Base-by-base conservation (phyloP, 2,329 filamentous ascomycete genomes). In the Colletotrichum sp. region DNA sequence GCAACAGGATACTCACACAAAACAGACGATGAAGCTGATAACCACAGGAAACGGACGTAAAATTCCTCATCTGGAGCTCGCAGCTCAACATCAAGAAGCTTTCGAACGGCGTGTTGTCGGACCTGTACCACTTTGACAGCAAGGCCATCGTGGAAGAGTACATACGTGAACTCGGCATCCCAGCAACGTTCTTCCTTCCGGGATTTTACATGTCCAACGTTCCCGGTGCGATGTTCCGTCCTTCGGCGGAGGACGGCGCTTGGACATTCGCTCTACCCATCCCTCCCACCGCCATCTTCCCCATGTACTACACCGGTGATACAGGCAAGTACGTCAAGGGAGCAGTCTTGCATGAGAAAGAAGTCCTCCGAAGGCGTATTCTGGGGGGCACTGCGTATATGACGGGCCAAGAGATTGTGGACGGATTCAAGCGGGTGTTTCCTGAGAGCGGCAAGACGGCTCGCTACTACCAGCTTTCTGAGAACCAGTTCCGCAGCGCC, bases 141-240 rank as follows among this genome's bases (percentile, higher is more conserved):
- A 93, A 93, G 79, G 90, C 90, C 28, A 83, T 87, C 16, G 86
- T 90, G 1, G 90, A 91, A 77, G 78, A 85, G n/a, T 91, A 92
- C 79, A 88, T 91, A 59, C 87, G 89, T 24, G 72, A 77, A 0
- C 79, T 89, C 4, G 85, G 85, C 0, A 83, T 91, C 16, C 86
- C 87, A 4, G 85, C 86, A 16, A 85, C 89, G 0, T 91, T 90
- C 80, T 87, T 90, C 78, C 81, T 87, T 18, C 87, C 90, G 0
- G 90, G 85, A 3, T 86, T 84, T 65, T 92, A 90, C 79, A 90
- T 91, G 89, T 81, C 87, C 78, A 92, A 91, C 79, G 81, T 88
- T 13, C 71, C 82, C 1, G 81, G 79, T 16, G 77, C 71, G 21
- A 81, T 79, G 78, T 68, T 85, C 69, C 78, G 77, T 12, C 77